Percentiles rank a stretch among this genome's conserved stretches.
phyloP scores from a whole-genome alignment of 1,139 yeast species.

The Wickerhamomyces sp. region DNA sequence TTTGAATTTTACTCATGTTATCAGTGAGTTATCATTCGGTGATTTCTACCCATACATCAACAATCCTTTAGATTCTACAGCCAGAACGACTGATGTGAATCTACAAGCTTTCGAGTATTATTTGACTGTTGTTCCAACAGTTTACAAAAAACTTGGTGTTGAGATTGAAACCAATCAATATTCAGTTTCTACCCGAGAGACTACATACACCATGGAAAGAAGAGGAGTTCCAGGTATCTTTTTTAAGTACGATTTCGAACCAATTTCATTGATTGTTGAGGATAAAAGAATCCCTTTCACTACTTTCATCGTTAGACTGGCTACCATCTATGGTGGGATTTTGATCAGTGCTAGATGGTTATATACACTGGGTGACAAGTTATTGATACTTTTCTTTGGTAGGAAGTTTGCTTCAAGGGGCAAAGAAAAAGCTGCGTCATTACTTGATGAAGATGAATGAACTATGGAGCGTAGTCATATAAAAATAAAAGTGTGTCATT shows the following conservation, averaged over 20 bases:
- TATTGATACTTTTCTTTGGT: conserved; percentile 42
- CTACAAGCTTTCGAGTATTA: conserved; percentile 55
- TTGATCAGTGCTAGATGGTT: conserved; percentile 43
- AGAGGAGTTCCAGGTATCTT: conserved; percentile 69
- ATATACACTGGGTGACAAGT: conserved; percentile 42
- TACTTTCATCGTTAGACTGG: conserved; percentile 71
- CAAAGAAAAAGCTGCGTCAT: conserved; percentile 38
- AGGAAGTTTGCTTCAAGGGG: conserved; percentile 48
- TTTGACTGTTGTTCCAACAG: conserved; percentile 80
- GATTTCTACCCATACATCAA: conserved; percentile 80
- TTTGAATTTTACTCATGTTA: conserved; percentile 77
- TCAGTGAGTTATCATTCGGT: conserved; percentile 88
- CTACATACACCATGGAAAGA: conserved; percentile 18
- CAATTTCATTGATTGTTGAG: conserved; percentile 62
- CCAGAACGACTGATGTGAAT: conserved; percentile 44
- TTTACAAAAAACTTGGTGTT: conserved; percentile 65
- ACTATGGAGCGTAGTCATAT: not conserved
- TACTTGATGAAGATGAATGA: conserved; percentile 20
- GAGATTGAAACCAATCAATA: conserved; percentile 81
- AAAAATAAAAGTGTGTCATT: too few relatives aligned
- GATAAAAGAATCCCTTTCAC: conserved; percentile 74
- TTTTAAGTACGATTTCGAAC: conserved; percentile 84
- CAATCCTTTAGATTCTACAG: conserved; percentile 81
- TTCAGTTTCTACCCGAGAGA: conserved; percentile 42
- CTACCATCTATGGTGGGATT: conserved; percentile 73